These are phyloP conservation scores for Eutrema heterophyllum DNA, from an alignment of 345 rosid species.

Conservation along the genomic window DNA sequence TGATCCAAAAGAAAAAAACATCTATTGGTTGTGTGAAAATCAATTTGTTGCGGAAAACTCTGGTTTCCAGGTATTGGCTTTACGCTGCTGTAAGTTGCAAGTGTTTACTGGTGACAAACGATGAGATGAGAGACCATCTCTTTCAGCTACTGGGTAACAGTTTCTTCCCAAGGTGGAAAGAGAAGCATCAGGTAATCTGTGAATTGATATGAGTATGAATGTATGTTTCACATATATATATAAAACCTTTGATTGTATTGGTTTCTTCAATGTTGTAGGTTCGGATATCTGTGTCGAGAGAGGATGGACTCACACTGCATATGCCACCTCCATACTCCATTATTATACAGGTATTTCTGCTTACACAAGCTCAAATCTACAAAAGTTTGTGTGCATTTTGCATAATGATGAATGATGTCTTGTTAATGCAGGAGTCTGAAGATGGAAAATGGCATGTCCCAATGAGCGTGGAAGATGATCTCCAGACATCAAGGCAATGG, in stretches of 20 bases:
- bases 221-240: not conserved
- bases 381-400: not conserved
- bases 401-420: not conserved
- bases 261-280: slow-evolving; percentile 42
- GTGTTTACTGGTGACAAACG: slow-evolving; percentile 81
- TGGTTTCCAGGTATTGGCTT: slow-evolving; percentile 79
- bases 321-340: slow-evolving; percentile 98
- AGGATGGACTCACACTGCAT: slow-evolving; percentile 43
- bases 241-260: not conserved
- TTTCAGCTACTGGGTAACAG: slow-evolving; percentile 84
- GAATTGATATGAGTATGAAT: not conserved
- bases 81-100: slow-evolving; percentile 88
- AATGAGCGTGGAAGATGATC: slow-evolving; percentile 50
- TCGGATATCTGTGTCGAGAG: slow-evolving; percentile 46
- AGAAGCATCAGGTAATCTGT: slow-evolving; percentile 83
- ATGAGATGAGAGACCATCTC: slow-evolving; percentile 98
- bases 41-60: not conserved
- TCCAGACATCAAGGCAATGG: slow-evolving; percentile 72
- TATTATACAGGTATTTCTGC: slow-evolving; percentile 70
- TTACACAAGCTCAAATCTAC: not conserved
- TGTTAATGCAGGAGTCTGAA: slow-evolving; percentile 69
- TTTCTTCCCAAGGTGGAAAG: slow-evolving; percentile 98
- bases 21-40: not conserved
- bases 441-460: slow-evolving; percentile 91
- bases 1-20: not conserved